Percentiles rank a stretch among this genome's conserved stretches.
Conservation (phyloP, 495 filamentous ascomycete species). For the Tuber microsphaerosporum region DNA sequence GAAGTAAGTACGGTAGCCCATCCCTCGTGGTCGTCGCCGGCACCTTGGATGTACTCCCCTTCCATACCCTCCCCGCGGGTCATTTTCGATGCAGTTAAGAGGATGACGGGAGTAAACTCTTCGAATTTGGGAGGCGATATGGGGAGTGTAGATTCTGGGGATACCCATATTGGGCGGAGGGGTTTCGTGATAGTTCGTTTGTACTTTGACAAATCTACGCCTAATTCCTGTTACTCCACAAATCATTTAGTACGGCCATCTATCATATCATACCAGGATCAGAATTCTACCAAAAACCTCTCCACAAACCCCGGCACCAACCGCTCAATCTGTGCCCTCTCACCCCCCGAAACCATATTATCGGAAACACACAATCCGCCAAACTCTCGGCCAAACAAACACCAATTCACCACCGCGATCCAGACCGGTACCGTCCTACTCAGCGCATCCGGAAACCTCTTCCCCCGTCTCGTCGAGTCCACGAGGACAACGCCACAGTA, state of each 20-base stretch:
- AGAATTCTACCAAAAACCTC: slow-evolving; percentile 49
- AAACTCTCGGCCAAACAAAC: slow-evolving; percentile 60
- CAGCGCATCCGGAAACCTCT: slow-evolving; percentile 83
- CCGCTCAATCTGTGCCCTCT: slow-evolving; percentile 69
- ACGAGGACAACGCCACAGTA: slow-evolving; percentile 79
- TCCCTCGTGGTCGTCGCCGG: slow-evolving; percentile 84
- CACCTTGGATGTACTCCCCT: slow-evolving; percentile 85
- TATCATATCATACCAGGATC: slow-evolving; percentile 42
- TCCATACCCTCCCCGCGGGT: slow-evolving; percentile 59
- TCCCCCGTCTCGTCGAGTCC: slow-evolving; percentile 89
- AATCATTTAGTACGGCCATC: not conserved
- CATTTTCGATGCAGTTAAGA: slow-evolving; percentile 69
- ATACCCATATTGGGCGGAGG: slow-evolving; percentile 59
- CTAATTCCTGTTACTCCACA: not conserved
- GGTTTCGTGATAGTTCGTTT: slow-evolving; percentile 50
- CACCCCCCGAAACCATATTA: slow-evolving; percentile 60
- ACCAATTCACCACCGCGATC: slow-evolving; percentile 73
- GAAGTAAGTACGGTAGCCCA: slow-evolving; percentile 56
- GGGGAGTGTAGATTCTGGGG: slow-evolving; percentile 44
- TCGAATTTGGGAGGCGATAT: slow-evolving; percentile 43
- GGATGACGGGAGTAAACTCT: slow-evolving; percentile 63
- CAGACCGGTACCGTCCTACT: slow-evolving; percentile 92
- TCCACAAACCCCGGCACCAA: slow-evolving; percentile 60
- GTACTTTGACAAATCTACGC: not conserved
- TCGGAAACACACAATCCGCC: slow-evolving; percentile 59